Conservation (phyloP, 331 rosid genomes). For the Dryas integrifolia region DNA sequence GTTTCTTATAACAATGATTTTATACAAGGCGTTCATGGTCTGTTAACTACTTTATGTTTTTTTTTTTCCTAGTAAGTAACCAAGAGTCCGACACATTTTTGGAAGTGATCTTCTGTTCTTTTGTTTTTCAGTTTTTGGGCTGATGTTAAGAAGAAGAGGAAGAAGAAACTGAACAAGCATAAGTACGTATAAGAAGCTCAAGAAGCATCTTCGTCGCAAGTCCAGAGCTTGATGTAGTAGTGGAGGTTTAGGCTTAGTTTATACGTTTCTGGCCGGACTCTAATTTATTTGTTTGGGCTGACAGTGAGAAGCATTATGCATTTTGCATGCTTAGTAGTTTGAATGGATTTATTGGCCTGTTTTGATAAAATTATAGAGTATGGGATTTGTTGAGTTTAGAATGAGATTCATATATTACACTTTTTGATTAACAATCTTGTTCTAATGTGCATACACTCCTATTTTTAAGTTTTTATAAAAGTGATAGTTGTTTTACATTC, state of each 20-base stretch:
- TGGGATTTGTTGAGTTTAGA: slow-evolving; percentile 8
- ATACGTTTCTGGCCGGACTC: not conserved
- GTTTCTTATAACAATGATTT: too few species aligned
- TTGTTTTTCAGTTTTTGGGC: slow-evolving; percentile 32
- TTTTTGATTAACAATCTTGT: slow-evolving; percentile 8
- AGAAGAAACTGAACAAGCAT: slow-evolving; percentile 34
- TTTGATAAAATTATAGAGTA: slow-evolving; percentile 4
- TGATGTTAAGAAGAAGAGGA: slow-evolving; percentile 43
- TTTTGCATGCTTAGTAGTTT: not conserved
- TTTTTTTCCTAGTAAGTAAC: too few species aligned
- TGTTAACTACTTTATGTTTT: too few species aligned
- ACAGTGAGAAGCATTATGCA: slow-evolving; percentile 8
- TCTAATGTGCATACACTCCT: not conserved
- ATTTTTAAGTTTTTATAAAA: not conserved
- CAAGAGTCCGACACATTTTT: too few species aligned
- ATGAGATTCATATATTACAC: slow-evolving; percentile 6
- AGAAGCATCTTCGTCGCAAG: slow-evolving; percentile 56
- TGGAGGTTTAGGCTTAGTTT: not conserved
- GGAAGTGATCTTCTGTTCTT: too few species aligned
- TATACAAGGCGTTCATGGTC: too few species aligned
- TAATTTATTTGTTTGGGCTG: not conserved
- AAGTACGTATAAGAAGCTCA: slow-evolving; percentile 44
- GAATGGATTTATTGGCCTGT: slow-evolving; percentile 14
- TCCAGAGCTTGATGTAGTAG: slow-evolving; percentile 23
- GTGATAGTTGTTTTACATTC: not conserved